These are phyloP conservation scores for Rubia yunnanensis DNA, from an alignment of 257 asterid genomes.

Conservation along the genomic window DNA sequence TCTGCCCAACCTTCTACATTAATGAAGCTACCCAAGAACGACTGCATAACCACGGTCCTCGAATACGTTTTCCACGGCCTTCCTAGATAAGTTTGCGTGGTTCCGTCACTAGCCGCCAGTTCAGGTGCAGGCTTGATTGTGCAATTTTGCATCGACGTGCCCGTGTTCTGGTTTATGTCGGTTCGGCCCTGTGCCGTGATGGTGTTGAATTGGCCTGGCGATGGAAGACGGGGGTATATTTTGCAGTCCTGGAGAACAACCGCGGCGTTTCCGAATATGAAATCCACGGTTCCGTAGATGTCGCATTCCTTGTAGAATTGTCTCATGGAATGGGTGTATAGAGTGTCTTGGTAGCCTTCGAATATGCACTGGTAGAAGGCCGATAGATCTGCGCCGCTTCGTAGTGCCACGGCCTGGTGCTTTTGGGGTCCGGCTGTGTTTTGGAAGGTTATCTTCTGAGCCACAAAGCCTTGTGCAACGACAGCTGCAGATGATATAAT, in stretches of 20 bases:
- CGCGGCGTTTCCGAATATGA: slow-evolving; percentile 69
- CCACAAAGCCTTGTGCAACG: slow-evolving; percentile 36
- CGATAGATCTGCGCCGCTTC: slow-evolving; percentile 55
- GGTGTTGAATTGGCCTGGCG: slow-evolving; percentile 47
- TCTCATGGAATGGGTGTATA: slow-evolving; percentile 54
- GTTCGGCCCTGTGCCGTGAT: slow-evolving; percentile 68
- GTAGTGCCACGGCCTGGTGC: slow-evolving; percentile 66
- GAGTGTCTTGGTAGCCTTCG: slow-evolving; percentile 68
- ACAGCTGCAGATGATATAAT: slow-evolving; percentile 28
- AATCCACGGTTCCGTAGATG: slow-evolving; percentile 61
- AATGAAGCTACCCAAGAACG: slow-evolving; percentile 29
- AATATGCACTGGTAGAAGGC: slow-evolving; percentile 57
- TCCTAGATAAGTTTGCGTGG: slow-evolving; percentile 38
- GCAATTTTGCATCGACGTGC: slow-evolving; percentile 50
- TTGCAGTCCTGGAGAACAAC: slow-evolving; percentile 48
- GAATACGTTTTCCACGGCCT: slow-evolving; percentile 76
- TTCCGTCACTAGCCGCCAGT: slow-evolving; percentile 16
- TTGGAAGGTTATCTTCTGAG: slow-evolving; percentile 36
- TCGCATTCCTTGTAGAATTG: slow-evolving; percentile 56
- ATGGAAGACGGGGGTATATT: slow-evolving; percentile 45
- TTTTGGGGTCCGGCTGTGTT: slow-evolving; percentile 64
- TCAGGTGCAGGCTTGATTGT: slow-evolving; percentile 36
- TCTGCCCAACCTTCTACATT: slow-evolving; percentile 47
- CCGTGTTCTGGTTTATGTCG: slow-evolving; percentile 70
- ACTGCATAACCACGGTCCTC: slow-evolving; percentile 44